Conservation (phyloP, 495 filamentous ascomycete species). For the Talaromyces liani region DNA sequence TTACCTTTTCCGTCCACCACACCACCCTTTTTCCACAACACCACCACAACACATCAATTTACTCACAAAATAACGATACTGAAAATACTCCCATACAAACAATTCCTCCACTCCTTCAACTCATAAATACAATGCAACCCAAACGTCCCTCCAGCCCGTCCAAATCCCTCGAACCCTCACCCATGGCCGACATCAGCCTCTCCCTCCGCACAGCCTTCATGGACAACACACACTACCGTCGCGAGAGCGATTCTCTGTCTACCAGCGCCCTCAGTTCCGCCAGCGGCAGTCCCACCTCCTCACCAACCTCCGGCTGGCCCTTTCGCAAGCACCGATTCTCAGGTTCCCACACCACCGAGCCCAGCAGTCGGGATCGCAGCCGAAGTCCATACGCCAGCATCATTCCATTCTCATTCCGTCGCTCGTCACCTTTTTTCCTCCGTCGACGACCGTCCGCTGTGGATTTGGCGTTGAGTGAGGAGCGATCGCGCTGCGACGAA, state of each 20-base stretch:
- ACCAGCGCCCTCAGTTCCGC: constrained; percentile 21
- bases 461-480: constrained; percentile 35
- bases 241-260: constrained; percentile 12
- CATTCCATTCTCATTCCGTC: constrained; percentile 27
- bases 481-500: constrained; percentile 30
- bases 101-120: background rate
- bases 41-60: background rate
- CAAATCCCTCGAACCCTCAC: constrained; percentile 6
- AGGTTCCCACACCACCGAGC: constrained; percentile 4
- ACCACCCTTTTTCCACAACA: background rate
- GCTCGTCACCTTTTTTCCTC: constrained; percentile 26
- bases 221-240: constrained; percentile 9
- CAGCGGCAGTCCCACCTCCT: constrained; percentile 18
- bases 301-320: constrained; percentile 22
- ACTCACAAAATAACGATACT: background rate
- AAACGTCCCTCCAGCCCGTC: constrained; percentile 8
- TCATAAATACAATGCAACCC: constrained; percentile 6
- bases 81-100: background rate
- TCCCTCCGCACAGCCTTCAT: constrained; percentile 12
- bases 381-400: constrained; percentile 23
- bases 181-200: constrained; percentile 13
- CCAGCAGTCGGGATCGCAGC: constrained; percentile 13
- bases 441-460: constrained; percentile 35
- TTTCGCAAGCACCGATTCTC: constrained; percentile 14
- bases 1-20: background rate